These are phyloP conservation scores for Verbascum thapsus DNA, from an alignment of 257 asterid genomes.

Conservation along the genomic window DNA sequence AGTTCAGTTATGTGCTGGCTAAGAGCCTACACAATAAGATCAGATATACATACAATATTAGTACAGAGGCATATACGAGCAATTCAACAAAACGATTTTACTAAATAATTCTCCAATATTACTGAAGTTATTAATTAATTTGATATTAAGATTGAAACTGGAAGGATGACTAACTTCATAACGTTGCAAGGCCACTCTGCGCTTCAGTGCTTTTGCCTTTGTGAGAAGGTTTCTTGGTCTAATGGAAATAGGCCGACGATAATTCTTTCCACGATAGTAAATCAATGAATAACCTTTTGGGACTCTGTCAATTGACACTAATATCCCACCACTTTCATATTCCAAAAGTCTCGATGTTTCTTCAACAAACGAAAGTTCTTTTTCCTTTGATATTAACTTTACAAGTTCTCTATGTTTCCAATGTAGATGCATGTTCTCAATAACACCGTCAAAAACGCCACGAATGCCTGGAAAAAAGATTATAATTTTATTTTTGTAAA, in stretches of 20 bases:
- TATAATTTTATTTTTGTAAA: slow-evolving; percentile 7
- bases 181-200: slow-evolving; percentile 95
- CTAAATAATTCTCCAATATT: not conserved
- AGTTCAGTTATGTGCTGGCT: slow-evolving; percentile 91
- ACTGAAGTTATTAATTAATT: slow-evolving; percentile 9
- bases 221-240: slow-evolving; percentile 98
- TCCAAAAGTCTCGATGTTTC: slow-evolving; percentile 94
- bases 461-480: slow-evolving; percentile 72
- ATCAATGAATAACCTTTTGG: slow-evolving; percentile 86
- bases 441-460: slow-evolving; percentile 96
- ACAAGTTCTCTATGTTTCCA: slow-evolving; percentile 99
- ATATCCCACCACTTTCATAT: slow-evolving; percentile 94
- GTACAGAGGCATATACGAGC: slow-evolving; percentile 4
- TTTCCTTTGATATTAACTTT: slow-evolving; percentile 90
- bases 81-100: not conserved
- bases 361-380: slow-evolving; percentile 76
- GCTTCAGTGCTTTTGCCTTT: slow-evolving; percentile 96
- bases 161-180: slow-evolving; percentile 66
- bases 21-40: slow-evolving; percentile 65
- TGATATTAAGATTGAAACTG: slow-evolving; percentile 25
- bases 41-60: slow-evolving; percentile 30
- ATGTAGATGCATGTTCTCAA: slow-evolving; percentile 98
- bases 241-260: slow-evolving; percentile 72
- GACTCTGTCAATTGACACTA: slow-evolving; percentile 82
- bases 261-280: slow-evolving; percentile 96